Evolutionary conservation across 441 rosid species (phyloP).

Genomic region (Pelargonium australe): DNA sequence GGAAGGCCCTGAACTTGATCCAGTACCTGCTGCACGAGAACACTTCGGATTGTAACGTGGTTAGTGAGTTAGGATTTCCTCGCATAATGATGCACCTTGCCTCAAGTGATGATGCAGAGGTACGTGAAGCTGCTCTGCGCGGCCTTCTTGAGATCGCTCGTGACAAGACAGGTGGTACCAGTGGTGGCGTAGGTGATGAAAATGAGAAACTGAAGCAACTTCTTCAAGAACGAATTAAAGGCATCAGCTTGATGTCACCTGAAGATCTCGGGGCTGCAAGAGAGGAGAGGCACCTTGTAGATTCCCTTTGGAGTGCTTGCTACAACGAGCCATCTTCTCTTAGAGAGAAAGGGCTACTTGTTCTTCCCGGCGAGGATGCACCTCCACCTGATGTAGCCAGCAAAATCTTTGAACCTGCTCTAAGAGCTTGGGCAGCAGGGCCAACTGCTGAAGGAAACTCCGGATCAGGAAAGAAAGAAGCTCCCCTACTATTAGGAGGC

Average conservation of each 20-base stretch:
- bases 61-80: constrained; percentile 63
- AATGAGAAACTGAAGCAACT: constrained; percentile 55
- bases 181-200: constrained; percentile 36
- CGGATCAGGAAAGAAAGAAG: constrained; percentile 37
- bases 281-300: constrained; percentile 85
- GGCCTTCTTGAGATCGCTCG: constrained; percentile 64
- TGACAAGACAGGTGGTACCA: constrained; percentile 34
- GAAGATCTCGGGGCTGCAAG: constrained; percentile 73
- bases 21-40: constrained; percentile 78
- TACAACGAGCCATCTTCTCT: constrained; percentile 72
- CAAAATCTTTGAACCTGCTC: constrained; percentile 80
- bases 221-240: constrained; percentile 59
- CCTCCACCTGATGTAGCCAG: constrained; percentile 80
- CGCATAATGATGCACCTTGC: constrained; percentile 78
- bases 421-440: constrained; percentile 64
- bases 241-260: constrained; percentile 58
- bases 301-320: constrained; percentile 62
- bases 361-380: constrained; percentile 74
- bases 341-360: constrained; percentile 65
- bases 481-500: constrained; percentile 57
- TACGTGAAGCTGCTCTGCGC: constrained; percentile 78
- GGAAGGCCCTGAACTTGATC: constrained; percentile 83
- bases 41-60: constrained; percentile 53
- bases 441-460: constrained; percentile 26
- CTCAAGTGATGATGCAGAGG: constrained; percentile 56